phyloP scores from a whole-genome alignment of 2,329 filamentous ascomycete species.

The Pochonia chlamydosporia region DNA sequence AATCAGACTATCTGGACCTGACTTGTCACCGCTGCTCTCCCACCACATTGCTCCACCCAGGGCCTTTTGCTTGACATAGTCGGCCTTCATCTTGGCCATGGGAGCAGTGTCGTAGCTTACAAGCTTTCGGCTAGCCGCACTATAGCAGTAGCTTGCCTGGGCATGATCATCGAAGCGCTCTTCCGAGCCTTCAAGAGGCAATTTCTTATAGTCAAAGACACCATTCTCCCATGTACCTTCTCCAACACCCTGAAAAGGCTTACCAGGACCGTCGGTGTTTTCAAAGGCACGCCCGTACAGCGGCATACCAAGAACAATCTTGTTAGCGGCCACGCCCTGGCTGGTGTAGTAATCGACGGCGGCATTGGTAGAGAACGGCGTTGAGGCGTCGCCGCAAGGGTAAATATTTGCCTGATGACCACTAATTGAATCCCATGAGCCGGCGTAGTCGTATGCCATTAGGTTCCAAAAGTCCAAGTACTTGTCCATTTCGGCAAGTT shows the following conservation, averaged over 20 bases:
- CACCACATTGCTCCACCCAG: slow-evolving; percentile 97
- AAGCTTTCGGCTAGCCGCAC: slow-evolving; percentile 56
- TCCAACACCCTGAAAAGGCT: slow-evolving; percentile 64
- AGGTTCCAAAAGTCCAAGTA: slow-evolving; percentile 71
- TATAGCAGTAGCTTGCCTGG: slow-evolving; percentile 74
- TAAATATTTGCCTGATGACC: slow-evolving; percentile 81
- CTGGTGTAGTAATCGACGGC: slow-evolving; percentile 67
- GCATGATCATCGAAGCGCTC: slow-evolving; percentile 59
- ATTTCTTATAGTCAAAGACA: slow-evolving; percentile 81
- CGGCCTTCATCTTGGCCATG: slow-evolving; percentile 63
- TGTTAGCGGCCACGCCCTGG: slow-evolving; percentile 58
- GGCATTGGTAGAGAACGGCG: slow-evolving; percentile 69
- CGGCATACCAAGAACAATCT: slow-evolving; percentile 87
- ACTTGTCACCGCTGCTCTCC: slow-evolving; percentile 78
- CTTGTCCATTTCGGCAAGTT: slow-evolving; percentile 58
- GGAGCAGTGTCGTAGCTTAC: slow-evolving; percentile 72
- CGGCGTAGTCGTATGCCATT: slow-evolving; percentile 87
- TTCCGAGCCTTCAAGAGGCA: slow-evolving; percentile 62
- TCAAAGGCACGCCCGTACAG: slow-evolving; percentile 84
- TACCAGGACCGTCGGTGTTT: slow-evolving; percentile 69
- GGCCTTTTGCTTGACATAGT: slow-evolving; percentile 59
- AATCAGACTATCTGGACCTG: slow-evolving; percentile 62
- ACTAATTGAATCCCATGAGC: slow-evolving; percentile 66
- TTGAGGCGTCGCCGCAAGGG: slow-evolving; percentile 53
- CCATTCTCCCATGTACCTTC: slow-evolving; percentile 79